These are phyloP conservation scores for Kodamaea anthophila DNA, from an alignment of 1,139 yeast genomes.

Conservation along the genomic window DNA sequence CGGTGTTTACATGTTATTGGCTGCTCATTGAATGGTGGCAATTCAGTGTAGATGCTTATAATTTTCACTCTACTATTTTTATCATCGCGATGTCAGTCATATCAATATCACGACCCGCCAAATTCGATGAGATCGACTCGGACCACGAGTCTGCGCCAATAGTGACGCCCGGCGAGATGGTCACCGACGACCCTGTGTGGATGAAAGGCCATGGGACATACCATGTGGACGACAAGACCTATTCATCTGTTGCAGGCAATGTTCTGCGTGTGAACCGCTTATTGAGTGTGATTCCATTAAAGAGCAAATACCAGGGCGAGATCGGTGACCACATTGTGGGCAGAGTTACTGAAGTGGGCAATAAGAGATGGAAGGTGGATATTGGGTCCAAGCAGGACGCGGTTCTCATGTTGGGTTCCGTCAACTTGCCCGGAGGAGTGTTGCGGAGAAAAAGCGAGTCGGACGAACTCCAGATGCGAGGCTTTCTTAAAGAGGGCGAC, in stretches of 20 bases:
- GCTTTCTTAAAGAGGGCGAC: constrained; percentile 94
- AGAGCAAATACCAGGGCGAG: constrained; percentile 86
- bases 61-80: no score
- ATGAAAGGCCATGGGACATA: constrained; percentile 99
- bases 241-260: constrained; percentile 89
- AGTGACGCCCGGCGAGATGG: constrained; percentile 96
- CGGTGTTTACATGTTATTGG: no score
- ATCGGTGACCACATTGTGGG: constrained; percentile 97
- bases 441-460: constrained; percentile 88
- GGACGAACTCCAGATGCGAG: constrained; percentile 95
- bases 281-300: constrained; percentile 76
- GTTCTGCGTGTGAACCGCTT: constrained; percentile 82
- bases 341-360: constrained; percentile 88
- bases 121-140: constrained; percentile 13
- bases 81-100: constrained; percentile 33
- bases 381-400: constrained; percentile 94
- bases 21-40: no score
- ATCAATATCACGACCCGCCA: constrained; percentile 30
- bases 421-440: constrained; percentile 95
- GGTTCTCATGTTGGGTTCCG: constrained; percentile 86
- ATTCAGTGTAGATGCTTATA: no score
- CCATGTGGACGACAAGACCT: constrained; percentile 63
- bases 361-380: constrained; percentile 94
- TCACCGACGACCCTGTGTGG: constrained; percentile 94
- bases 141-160: constrained; percentile 26